A percentile compares a stretch with the other conserved stretches of the same genome.
Conservation (phyloP, 192 early-diverging fungal genomes). For the Phycomyces nitens region DNA sequence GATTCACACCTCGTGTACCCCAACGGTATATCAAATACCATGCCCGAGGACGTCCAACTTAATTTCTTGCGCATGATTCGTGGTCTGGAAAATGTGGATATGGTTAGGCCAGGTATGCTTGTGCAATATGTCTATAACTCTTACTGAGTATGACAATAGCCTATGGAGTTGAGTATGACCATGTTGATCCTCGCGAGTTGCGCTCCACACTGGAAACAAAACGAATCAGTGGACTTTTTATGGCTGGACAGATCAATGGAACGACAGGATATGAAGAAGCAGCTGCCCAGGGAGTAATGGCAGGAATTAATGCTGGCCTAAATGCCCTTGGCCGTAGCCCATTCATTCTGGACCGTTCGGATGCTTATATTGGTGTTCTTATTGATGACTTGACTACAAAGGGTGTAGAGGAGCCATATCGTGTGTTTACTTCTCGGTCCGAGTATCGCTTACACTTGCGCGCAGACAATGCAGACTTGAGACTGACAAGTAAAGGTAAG, state of each 20-base stretch:
- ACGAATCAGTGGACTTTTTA: slow-evolving; percentile 69
- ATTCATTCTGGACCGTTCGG: slow-evolving; percentile 67
- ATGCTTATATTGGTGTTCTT: slow-evolving; percentile 79
- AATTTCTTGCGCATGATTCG: slow-evolving; percentile 67
- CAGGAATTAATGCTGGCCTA: slow-evolving; percentile 75
- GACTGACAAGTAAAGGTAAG: slow-evolving; percentile 65
- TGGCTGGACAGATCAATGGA: slow-evolving; percentile 87
- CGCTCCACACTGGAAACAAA: slow-evolving; percentile 73
- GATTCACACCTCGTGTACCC: slow-evolving; percentile 74
- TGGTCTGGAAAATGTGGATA: slow-evolving; percentile 70
- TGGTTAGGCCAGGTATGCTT: slow-evolving; percentile 58
- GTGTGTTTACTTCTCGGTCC: slow-evolving; percentile 79
- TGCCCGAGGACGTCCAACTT: slow-evolving; percentile 74
- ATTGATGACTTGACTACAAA: slow-evolving; percentile 81
- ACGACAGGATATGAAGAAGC: slow-evolving; percentile 85
- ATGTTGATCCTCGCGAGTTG: slow-evolving; percentile 79
- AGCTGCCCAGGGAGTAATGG: slow-evolving; percentile 75
- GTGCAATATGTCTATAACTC: not conserved
- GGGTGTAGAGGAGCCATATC: slow-evolving; percentile 79
- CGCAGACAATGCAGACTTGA: slow-evolving; percentile 76
- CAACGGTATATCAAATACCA: slow-evolving; percentile 81
- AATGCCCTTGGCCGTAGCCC: slow-evolving; percentile 48
- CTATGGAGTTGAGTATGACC: slow-evolving; percentile 87
- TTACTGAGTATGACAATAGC: slow-evolving; percentile 28
- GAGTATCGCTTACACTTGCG: slow-evolving; percentile 75